Conservation (phyloP, 768 basidiomycete species). For the Rossbeevera mucosa region DNA sequence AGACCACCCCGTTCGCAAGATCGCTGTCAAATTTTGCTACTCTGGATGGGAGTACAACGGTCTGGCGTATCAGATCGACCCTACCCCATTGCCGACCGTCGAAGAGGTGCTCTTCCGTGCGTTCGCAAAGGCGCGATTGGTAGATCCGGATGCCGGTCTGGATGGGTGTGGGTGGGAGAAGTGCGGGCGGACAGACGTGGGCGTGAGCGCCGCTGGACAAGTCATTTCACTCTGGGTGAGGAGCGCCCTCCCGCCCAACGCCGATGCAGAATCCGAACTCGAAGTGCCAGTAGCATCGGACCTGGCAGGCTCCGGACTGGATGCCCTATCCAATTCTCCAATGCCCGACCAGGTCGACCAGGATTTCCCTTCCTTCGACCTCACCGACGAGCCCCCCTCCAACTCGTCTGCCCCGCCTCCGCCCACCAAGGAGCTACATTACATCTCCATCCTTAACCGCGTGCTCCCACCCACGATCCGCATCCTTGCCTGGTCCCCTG, state of each 20-base stretch:
- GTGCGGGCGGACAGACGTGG: conserved; percentile 92
- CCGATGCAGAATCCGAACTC: background rate
- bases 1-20: conserved; percentile 74
- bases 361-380: conserved; percentile 29
- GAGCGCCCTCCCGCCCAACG: conserved; percentile 46
- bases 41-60: conserved; percentile 91
- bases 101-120: conserved; percentile 83
- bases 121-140: conserved; percentile 68
- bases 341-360: conserved; percentile 7
- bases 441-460: conserved; percentile 77
- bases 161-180: conserved; percentile 88
- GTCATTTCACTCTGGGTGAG: conserved; percentile 90
- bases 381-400: conserved; percentile 36
- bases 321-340: background rate
- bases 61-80: conserved; percentile 71
- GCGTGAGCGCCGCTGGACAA: conserved; percentile 92
- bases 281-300: background rate
- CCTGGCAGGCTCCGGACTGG: background rate
- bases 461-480: conserved; percentile 88
- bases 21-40: conserved; percentile 91
- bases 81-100: conserved; percentile 81
- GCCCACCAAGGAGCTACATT: conserved; percentile 57
- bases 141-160: conserved; percentile 68
- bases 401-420: conserved; percentile 26
- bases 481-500: conserved; percentile 91